These are phyloP conservation scores for Cyphellophora europaea DNA, from an alignment of 2,329 filamentous ascomycete genomes.

Conservation along the genomic window DNA sequence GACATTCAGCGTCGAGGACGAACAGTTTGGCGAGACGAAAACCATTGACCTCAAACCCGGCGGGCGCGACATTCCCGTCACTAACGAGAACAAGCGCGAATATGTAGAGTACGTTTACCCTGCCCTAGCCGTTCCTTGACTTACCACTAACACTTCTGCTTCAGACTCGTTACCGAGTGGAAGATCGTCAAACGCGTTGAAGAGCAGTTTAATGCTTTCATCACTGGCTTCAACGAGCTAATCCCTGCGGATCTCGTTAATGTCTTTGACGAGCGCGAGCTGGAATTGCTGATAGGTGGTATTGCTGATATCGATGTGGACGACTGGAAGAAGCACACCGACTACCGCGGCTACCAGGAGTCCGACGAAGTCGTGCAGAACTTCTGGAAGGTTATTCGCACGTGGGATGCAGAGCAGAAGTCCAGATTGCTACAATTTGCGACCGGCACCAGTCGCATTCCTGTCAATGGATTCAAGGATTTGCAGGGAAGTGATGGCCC, in stretches of 20 bases:
- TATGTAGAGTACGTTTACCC: slow-evolving; percentile 70
- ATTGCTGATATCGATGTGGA: slow-evolving; percentile 99
- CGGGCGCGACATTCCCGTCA: slow-evolving; percentile 87
- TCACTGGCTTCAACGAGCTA: slow-evolving; percentile 93
- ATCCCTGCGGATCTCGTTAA: slow-evolving; percentile 95
- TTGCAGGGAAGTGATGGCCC: slow-evolving; percentile 94
- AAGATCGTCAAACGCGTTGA: slow-evolving; percentile 97
- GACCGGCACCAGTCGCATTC: slow-evolving; percentile 93
- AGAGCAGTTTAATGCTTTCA: slow-evolving; percentile 97
- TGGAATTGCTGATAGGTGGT: slow-evolving; percentile 92
- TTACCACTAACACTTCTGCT: neutral
- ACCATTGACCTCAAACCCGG: slow-evolving; percentile 89
- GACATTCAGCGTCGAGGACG: slow-evolving; percentile 94
- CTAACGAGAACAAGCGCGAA: slow-evolving; percentile 97
- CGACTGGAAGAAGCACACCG: slow-evolving; percentile 99
- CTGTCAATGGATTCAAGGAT: slow-evolving; percentile 99
- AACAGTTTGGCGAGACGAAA: slow-evolving; percentile 88
- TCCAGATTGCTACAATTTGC: slow-evolving; percentile 92
- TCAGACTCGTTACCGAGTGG: slow-evolving; percentile 90
- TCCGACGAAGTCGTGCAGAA: slow-evolving; percentile 94
- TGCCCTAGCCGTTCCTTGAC: neutral
- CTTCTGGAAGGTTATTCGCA: slow-evolving; percentile 94
- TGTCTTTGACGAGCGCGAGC: slow-evolving; percentile 94
- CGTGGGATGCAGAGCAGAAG: slow-evolving; percentile 98
- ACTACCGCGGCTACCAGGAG: slow-evolving; percentile 97